Conservation (phyloP, 179 eudicot genomes). For the Dionaea muscipula region DNA sequence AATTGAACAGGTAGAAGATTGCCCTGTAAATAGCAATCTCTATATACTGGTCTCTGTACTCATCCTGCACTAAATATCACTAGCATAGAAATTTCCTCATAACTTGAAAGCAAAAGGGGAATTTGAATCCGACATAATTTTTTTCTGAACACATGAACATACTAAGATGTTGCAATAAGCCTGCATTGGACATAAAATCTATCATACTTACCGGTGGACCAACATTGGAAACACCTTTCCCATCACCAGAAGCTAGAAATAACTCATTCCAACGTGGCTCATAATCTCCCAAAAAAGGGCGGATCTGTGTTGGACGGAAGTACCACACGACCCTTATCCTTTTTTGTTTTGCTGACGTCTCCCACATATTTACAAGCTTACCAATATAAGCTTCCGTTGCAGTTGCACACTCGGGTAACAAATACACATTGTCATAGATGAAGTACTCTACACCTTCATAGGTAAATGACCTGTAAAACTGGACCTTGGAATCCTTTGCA, state of each 20-base stretch:
- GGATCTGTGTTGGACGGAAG: constrained; percentile 22
- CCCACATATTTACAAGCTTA: constrained; percentile 19
- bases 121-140: no score
- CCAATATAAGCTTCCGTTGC: constrained; percentile 27
- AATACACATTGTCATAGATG: constrained; percentile 12
- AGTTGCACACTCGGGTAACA: constrained; percentile 11
- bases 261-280: constrained; percentile 24
- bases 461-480: constrained; percentile 14
- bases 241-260: constrained; percentile 26
- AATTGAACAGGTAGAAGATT: neutral
- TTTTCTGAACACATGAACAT: no score
- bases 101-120: no score
- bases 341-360: neutral
- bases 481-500: neutral
- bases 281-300: constrained; percentile 8
- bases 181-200: no score
- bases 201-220: constrained; percentile 18
- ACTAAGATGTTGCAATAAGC: neutral
- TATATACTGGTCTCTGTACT: no score
- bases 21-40: no score
- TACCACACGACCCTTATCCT: constrained; percentile 21
- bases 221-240: constrained; percentile 12
- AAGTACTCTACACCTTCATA: constrained; percentile 18
- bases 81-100: no score
- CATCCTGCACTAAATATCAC: no score